Conservation (phyloP, 2,329 filamentous ascomycete species). For the Botrytis pseudocinerea region DNA sequence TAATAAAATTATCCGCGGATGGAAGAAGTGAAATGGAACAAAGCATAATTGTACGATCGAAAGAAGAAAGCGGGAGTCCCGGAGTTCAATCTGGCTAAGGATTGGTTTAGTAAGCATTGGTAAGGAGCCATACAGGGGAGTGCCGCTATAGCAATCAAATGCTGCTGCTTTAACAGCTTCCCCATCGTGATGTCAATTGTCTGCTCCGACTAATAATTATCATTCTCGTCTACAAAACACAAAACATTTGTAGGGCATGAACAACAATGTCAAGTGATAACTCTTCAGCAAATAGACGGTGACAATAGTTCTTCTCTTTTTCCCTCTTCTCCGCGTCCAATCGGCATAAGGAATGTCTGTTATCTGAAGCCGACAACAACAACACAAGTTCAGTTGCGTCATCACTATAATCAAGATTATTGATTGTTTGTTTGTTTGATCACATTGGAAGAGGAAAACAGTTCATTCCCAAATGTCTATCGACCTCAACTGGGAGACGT, state of each 20-base stretch:
- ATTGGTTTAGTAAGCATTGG: background rate
- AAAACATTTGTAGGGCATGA: constrained; percentile 1
- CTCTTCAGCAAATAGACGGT: background rate
- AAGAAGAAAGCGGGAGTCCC: background rate
- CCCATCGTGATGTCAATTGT: background rate
- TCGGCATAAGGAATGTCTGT: background rate
- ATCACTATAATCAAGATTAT: background rate
- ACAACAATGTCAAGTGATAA: background rate
- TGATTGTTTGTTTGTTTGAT: background rate
- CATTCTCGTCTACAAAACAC: constrained; percentile 3
- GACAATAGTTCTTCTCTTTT: background rate
- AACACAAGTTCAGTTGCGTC: background rate
- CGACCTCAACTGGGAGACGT: constrained; percentile 92
- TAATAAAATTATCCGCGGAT: background rate
- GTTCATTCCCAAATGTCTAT: constrained; percentile 73
- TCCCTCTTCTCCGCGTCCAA: background rate
- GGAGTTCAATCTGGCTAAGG: background rate
- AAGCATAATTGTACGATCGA: background rate
- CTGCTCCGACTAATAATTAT: background rate
- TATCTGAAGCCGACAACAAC: background rate
- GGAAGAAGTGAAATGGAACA: background rate
- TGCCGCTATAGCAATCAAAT: background rate
- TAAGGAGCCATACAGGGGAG: background rate
- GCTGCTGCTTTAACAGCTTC: background rate
- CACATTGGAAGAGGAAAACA: background rate